A percentile compares a stretch with the other conserved stretches of the same genome.
Conservation (phyloP, 2,329 filamentous ascomycete genomes). For the Paecilomyces dactylethromorphus region DNA sequence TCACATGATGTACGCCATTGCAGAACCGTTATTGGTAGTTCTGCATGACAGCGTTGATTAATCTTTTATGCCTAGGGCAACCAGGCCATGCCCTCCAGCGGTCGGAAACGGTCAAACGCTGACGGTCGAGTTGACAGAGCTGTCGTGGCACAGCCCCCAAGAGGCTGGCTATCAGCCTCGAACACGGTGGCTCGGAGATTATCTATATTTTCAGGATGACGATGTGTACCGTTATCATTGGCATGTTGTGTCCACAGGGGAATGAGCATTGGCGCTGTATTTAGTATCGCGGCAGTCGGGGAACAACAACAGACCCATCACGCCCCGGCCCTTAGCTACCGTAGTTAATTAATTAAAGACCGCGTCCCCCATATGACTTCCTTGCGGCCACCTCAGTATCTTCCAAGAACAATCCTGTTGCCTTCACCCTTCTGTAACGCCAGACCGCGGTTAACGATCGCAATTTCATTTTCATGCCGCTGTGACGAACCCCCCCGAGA, state of each 20-base stretch:
- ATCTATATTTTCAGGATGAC: not conserved
- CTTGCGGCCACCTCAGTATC: constrained; percentile 9
- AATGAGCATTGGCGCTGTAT: not conserved
- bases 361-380: constrained; percentile 10
- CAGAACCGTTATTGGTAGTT: not conserved
- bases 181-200: not conserved
- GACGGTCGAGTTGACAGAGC: not conserved
- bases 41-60: too few relatives aligned
- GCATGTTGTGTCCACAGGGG: not conserved
- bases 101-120: not conserved
- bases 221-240: not conserved
- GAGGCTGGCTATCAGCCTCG: not conserved
- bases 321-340: not conserved
- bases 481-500: not conserved
- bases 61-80: not conserved
- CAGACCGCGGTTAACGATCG: not conserved
- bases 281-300: not conserved
- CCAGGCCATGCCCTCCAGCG: not conserved
- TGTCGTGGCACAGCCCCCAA: not conserved
- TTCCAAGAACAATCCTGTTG: not conserved
- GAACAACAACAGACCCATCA: not conserved
- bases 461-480: not conserved
- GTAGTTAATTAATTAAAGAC: constrained; percentile 4
- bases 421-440: constrained; percentile 1
- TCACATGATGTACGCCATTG: not conserved